Conservation (phyloP, 2,329 filamentous ascomycete genomes). For the Epicoccum sorghinum region DNA sequence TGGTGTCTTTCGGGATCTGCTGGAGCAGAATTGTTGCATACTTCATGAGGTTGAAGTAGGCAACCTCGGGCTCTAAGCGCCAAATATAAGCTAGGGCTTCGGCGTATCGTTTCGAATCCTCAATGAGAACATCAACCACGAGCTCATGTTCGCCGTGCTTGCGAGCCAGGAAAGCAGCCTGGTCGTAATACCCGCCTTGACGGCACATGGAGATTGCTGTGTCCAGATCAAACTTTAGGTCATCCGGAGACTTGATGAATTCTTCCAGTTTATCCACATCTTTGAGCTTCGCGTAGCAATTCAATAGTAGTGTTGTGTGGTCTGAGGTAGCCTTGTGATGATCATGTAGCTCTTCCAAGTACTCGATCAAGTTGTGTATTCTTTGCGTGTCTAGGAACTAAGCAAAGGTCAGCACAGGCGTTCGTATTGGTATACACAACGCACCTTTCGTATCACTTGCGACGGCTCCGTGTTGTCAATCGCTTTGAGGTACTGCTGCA, state of each 20-base stretch:
- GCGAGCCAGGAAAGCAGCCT: conserved; percentile 92
- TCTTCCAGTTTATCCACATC: conserved; percentile 95
- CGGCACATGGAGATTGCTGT: conserved; percentile 97
- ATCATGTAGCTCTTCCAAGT: conserved; percentile 94
- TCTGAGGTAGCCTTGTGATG: conserved; percentile 92
- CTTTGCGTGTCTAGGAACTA: conserved; percentile 95
- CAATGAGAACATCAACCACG: conserved; percentile 93
- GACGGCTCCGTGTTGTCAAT: conserved; percentile 97
- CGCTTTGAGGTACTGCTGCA: conserved; percentile 96
- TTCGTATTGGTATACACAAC: background rate
- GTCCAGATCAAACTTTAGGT: conserved; percentile 94
- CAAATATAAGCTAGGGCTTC: conserved; percentile 93
- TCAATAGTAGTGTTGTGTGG: conserved; percentile 90
- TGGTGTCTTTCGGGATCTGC: conserved; percentile 81
- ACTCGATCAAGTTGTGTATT: conserved; percentile 96
- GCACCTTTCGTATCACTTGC: conserved; percentile 89
- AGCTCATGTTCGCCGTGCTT: conserved; percentile 93
- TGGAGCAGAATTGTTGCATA: conserved; percentile 91
- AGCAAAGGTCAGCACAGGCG: conserved; percentile 13
- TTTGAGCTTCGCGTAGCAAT: conserved; percentile 97
- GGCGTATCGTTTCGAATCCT: conserved; percentile 88
- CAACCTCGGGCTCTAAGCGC: conserved; percentile 77
- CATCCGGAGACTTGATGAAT: conserved; percentile 94
- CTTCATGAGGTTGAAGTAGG: conserved; percentile 90
- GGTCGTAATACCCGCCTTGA: conserved; percentile 95